Evolutionary conservation across 2,329 filamentous ascomycete genomes (phyloP), one percentile per base, ranked within the genome.

Genomic region (Curvularia spicifera): DNA sequence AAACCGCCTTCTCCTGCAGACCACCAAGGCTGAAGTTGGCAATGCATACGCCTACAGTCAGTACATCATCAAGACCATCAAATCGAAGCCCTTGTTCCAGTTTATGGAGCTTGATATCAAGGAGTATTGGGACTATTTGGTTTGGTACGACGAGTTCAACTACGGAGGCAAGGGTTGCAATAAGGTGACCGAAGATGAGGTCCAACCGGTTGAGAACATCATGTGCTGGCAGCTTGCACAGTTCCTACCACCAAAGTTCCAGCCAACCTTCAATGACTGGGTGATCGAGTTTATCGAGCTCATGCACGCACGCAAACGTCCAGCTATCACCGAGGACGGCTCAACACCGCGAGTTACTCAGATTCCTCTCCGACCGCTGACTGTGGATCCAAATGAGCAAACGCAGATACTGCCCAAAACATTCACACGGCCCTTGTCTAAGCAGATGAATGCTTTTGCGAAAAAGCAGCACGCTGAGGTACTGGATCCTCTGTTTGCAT

Each of bases 111-210:
- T 99, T 3, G 91, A 97, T 69, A 95, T 99, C 77, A 97, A 94
- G 67, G 95, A 99, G 75, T 99, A 97, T 78, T 99, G 95, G 95
- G 95, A 99, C 76, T 98, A 97, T 71, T 87, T 99, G 0, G 88
- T 97, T 4, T 99, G 95, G 95, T 98, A 98, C 67, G 95, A 99
- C 68, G 92, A 97, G 78, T 97, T 94, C 83, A 99, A 99, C 81
- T 98, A 98, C 71, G 96, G 95, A 54, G 95, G 95, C 60, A 96
- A 96, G 71, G 95, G 91, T 4, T 97, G 92, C 66, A 87, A 89
- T 49, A 87, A 95, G 69, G 91, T 97, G 3, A 83, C 90, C 7
- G 88, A 88, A 66, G 83, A 83, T 9, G 91, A 94, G 68, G 87
- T 90, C 44, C 93, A 97, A 73, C 84, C 86, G 3, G 84, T 98